Percentiles rank a stretch among this genome's conserved stretches.
These are phyloP conservation scores for Fusarium tanahbumbuense DNA, from an alignment of 2,329 filamentous ascomycete genomes.

Conservation along the genomic window DNA sequence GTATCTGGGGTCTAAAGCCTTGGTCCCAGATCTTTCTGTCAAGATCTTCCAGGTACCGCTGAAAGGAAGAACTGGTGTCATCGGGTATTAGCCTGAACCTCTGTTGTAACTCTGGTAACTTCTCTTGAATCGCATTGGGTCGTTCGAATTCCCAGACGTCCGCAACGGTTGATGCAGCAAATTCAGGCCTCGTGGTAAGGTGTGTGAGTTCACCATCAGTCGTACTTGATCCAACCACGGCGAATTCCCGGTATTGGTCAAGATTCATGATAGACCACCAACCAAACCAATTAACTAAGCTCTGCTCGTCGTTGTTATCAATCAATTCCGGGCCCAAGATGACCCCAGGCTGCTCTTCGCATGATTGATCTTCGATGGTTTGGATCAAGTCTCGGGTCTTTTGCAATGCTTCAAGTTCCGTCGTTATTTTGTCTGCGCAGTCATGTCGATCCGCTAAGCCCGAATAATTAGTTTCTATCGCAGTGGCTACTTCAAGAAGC, in stretches of 20 bases:
- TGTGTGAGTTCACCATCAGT: constrained; percentile 41
- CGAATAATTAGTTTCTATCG: constrained; percentile 26
- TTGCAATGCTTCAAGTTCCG: constrained; percentile 32
- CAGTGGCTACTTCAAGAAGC: constrained; percentile 45
- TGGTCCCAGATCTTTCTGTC: not conserved
- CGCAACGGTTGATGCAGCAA: constrained; percentile 49
- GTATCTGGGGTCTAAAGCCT: constrained; percentile 37
- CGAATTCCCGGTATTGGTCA: constrained; percentile 65
- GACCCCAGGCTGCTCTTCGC: constrained; percentile 48
- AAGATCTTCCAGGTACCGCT: constrained; percentile 16
- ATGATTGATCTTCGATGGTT: constrained; percentile 29
- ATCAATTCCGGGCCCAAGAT: constrained; percentile 61
- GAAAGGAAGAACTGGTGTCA: constrained; percentile 22
- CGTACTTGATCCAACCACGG: constrained; percentile 62
- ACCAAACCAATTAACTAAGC: constrained; percentile 71
- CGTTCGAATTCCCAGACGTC: constrained; percentile 42
- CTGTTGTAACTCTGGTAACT: not conserved
- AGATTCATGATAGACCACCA: constrained; percentile 65
- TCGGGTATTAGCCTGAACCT: constrained; percentile 6
- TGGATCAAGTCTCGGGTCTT: constrained; percentile 42
- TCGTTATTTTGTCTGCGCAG: not conserved
- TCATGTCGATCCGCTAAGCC: not conserved
- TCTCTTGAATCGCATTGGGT: not conserved
- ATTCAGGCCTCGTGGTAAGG: constrained; percentile 47
- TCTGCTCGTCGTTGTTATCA: constrained; percentile 70